These are phyloP conservation scores for Hanseniaspora nectarophila DNA, from an alignment of 805 yeast genomes.

Conservation along the genomic window DNA sequence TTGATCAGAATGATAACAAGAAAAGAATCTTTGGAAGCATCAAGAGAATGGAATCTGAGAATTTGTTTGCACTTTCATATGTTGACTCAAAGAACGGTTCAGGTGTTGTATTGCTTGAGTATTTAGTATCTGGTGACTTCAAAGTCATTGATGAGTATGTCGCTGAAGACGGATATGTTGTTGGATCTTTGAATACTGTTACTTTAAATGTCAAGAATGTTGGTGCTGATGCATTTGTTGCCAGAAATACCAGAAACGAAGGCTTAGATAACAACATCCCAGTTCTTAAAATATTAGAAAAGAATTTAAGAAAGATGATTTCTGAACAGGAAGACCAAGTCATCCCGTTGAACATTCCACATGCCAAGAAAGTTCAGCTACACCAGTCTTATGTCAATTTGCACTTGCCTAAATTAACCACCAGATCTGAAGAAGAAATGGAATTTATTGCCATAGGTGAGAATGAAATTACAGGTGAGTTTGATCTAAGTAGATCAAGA, in stretches of 20 bases:
- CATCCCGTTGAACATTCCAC: conserved; percentile 10
- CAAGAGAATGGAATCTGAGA: conserved; percentile 5
- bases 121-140: conserved; percentile 3
- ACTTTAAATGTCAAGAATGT: conserved; percentile 11
- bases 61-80: conserved; percentile 10
- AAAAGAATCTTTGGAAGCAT: conserved; percentile 9
- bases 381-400: conserved; percentile 8
- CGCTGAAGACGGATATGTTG: conserved; percentile 1
- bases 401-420: conserved; percentile 10
- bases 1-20: background rate
- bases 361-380: conserved; percentile 7
- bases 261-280: background rate
- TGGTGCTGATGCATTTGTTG: conserved; percentile 13
- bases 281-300: conserved; percentile 1
- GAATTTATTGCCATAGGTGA: conserved; percentile 13
- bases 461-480: conserved; percentile 10
- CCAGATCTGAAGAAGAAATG: conserved; percentile 6
- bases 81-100: conserved; percentile 3
- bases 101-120: conserved; percentile 7
- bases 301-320: conserved; percentile 8
- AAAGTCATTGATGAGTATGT: conserved; percentile 8
- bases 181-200: conserved; percentile 8
- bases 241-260: conserved; percentile 8
- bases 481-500: conserved; percentile 14
- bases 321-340: conserved; percentile 14